Percentiles rank a stretch among this genome's conserved stretches.
phyloP scores from a whole-genome alignment of 768 basidiomycete species.

The Amyloporia xantha region DNA sequence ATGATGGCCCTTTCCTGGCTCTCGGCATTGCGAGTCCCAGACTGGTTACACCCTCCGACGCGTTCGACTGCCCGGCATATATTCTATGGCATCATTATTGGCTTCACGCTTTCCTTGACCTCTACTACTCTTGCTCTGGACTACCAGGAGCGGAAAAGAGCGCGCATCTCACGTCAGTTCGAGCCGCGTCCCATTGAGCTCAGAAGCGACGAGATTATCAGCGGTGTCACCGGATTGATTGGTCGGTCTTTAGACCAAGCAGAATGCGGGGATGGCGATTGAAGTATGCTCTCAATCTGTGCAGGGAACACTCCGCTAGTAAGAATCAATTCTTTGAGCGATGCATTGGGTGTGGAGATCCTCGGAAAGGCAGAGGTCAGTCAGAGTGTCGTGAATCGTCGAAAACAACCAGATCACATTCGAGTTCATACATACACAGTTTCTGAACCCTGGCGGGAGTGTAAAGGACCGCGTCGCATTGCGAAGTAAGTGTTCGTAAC shows the following conservation, averaged over 20 bases:
- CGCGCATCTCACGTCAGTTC: constrained; percentile 26
- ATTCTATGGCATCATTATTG: constrained; percentile 55
- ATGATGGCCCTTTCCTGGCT: too few species aligned
- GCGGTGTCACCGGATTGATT: constrained; percentile 79
- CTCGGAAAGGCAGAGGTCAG: constrained; percentile 90
- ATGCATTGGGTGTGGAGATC: constrained; percentile 89
- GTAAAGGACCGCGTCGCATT: constrained; percentile 98
- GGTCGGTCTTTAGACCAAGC: constrained; percentile 38
- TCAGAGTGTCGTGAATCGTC: too few species aligned
- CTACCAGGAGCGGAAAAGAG: constrained; percentile 43
- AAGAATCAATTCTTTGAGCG: constrained; percentile 85
- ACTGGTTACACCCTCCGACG: too few species aligned
- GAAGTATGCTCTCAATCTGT: neutral
- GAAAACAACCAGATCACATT: too few species aligned
- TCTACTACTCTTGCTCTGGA: constrained; percentile 57
- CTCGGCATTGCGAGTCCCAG: too few species aligned
- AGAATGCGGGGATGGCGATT: neutral
- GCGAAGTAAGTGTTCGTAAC: constrained; percentile 48
- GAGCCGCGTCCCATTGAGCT: constrained; percentile 59
- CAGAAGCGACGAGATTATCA: constrained; percentile 69
- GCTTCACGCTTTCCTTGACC: constrained; percentile 70
- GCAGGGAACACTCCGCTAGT: constrained; percentile 94
- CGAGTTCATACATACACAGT: constrained; percentile 39
- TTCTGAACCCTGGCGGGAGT: constrained; percentile 92
- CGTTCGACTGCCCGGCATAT: constrained; percentile 27